phyloP scores from a whole-genome alignment of 495 filamentous ascomycete genomes.

The Lichina pygmaea region DNA sequence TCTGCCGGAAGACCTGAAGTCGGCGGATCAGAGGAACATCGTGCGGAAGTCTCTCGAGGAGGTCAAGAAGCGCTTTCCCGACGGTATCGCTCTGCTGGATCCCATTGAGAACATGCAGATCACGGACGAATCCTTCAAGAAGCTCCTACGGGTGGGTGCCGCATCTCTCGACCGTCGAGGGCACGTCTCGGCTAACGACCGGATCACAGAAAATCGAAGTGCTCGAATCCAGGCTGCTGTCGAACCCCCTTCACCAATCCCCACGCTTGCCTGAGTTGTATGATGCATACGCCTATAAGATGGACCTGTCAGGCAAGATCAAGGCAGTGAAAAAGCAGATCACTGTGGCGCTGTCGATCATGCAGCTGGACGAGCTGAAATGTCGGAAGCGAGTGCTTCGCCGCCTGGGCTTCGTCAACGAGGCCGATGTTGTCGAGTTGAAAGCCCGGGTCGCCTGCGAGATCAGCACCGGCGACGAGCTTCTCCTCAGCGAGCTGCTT shows the following conservation, averaged over 20 bases:
- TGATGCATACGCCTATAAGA: constrained; percentile 57
- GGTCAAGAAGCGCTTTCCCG: constrained; percentile 64
- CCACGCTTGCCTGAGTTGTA: constrained; percentile 58
- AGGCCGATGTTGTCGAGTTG: constrained; percentile 74
- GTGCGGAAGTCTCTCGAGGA: constrained; percentile 47
- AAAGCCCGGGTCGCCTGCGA: constrained; percentile 94
- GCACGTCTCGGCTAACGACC: not conserved
- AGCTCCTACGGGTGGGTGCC: constrained; percentile 40
- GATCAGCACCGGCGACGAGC: constrained; percentile 79
- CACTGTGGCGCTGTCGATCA: constrained; percentile 48
- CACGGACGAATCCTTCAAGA: constrained; percentile 75
- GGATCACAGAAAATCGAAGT: constrained; percentile 67
- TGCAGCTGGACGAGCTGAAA: constrained; percentile 89
- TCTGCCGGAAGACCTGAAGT: constrained; percentile 45
- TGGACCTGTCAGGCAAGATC: constrained; percentile 46
- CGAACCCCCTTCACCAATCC: constrained; percentile 75
- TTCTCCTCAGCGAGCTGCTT: constrained; percentile 72
- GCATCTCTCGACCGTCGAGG: not conserved
- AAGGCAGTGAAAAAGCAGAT: constrained; percentile 75
- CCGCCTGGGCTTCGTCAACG: constrained; percentile 86
- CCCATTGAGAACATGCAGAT: constrained; percentile 91
- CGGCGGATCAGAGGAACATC: constrained; percentile 28
- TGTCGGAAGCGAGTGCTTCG: constrained; percentile 87
- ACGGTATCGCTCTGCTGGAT: constrained; percentile 67
- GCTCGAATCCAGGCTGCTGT: constrained; percentile 67